Conservation (phyloP, 2,329 filamentous ascomycete genomes). For the Fusarium chaquense region DNA sequence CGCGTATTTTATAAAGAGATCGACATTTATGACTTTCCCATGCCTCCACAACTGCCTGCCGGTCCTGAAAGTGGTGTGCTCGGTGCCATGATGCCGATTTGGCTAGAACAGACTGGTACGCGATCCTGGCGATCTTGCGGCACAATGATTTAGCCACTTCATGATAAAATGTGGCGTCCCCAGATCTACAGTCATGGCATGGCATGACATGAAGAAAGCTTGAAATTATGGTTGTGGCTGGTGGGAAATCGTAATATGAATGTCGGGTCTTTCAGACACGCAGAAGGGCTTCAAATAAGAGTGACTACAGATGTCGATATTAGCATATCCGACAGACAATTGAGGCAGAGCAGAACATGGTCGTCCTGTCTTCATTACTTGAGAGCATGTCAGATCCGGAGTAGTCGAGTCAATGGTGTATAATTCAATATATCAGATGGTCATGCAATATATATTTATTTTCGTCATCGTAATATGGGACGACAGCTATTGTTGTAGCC, state of each 20-base stretch:
- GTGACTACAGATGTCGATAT: background rate
- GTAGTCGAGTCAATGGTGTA: background rate
- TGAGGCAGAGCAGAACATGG: background rate
- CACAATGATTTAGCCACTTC: conserved; percentile 2
- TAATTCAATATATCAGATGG: background rate
- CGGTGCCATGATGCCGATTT: conserved; percentile 30
- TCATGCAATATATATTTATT: conserved; percentile 34
- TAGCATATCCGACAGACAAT: background rate
- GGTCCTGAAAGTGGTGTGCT: conserved; percentile 26
- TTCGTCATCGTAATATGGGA: conserved; percentile 32
- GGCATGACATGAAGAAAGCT: background rate
- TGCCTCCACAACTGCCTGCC: conserved; percentile 5
- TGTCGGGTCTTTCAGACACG: background rate
- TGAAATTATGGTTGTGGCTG: background rate
- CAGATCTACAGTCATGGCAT: background rate
- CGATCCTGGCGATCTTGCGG: conserved; percentile 18
- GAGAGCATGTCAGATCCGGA: background rate
- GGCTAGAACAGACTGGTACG: background rate
- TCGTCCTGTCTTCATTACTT: background rate
- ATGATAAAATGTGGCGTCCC: background rate
- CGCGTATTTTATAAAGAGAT: background rate
- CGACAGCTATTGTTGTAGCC: conserved; percentile 8
- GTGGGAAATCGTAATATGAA: background rate
- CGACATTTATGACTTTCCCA: conserved; percentile 16
- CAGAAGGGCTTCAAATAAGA: no score